These are phyloP conservation scores for Neurospora sp. DNA, from an alignment of 495 filamentous ascomycete genomes.

Conservation along the genomic window DNA sequence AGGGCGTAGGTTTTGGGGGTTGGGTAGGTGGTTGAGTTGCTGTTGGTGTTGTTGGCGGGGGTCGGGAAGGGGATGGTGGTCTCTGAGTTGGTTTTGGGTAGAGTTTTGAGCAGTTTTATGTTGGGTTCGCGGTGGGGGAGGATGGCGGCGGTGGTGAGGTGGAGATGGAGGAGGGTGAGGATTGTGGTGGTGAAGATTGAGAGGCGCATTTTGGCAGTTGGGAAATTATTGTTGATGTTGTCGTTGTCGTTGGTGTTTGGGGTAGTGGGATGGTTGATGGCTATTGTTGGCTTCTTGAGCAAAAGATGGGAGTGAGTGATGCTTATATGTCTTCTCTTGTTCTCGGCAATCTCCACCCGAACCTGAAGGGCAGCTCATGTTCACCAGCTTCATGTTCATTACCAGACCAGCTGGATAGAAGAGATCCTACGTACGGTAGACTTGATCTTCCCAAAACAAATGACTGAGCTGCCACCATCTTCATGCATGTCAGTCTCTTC, in stretches of 20 bases:
- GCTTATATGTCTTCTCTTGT: neutral
- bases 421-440: neutral
- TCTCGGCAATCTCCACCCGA: neutral
- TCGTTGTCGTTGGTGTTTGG: neutral
- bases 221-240: neutral
- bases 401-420: neutral
- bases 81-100: neutral
- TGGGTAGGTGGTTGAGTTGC: neutral
- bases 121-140: neutral
- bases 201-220: neutral
- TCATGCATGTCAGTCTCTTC: neutral
- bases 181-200: neutral
- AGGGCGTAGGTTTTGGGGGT: constrained; percentile 6
- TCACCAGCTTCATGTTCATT: neutral
- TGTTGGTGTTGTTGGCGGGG: neutral
- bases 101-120: neutral
- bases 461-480: neutral
- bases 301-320: neutral
- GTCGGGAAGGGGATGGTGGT: neutral
- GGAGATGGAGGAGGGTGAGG: neutral
- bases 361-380: neutral
- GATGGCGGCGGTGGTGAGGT: neutral
- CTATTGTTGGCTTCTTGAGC: neutral
- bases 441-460: neutral
- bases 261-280: neutral